Base-by-base conservation (phyloP, 129 eudicot genomes). In the Pittosporum tobira region DNA sequence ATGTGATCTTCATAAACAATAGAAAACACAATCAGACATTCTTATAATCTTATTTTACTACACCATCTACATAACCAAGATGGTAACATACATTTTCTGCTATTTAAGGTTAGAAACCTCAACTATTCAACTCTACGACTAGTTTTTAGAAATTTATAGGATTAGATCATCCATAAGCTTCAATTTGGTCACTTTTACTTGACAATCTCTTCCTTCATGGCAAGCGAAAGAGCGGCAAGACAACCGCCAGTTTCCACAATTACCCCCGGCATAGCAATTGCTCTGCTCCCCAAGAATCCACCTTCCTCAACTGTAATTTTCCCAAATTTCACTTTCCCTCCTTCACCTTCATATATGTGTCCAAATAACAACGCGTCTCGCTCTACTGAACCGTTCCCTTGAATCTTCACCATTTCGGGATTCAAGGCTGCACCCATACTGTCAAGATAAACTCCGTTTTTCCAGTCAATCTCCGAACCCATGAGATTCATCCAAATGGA, bases 341-440 rank as follows among this genome's bases (percentile, higher is more conserved):
- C 93, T 74, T 83, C 95, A 21, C 95, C 95, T 66, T 87, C 95
- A 49, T 87, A 87, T 57, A 87, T 70, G 57, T 87, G 95, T 42
- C 95, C 95, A 26, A 87, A 87, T 20, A 87, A 42, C 70, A 87
- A 57, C 0, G 93, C 85, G 40, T 87, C 95, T 46, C 83, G 75
- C 24, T 83, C 95, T 47, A 87, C 88, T 27, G 85, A 82, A 5
- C 88, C 93, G 0, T 83, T 85, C 16, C 85, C 62, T 53, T 83
- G 88, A 4, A 87, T 80, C 73, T 72, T 88, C 64, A 87, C 85
- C 95, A 87, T 87, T 70, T 87, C 93, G 5, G 95, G 95, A 63
- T 87, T 87, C 81, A 87, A 58, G 36, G 72, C 63, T 9, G 88
- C 95, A 45, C 95, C 95, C 85, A 82, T 87, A 59, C 88, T 82